Evolutionary conservation across 495 filamentous ascomycete species (phyloP), one percentile per base, ranked within the genome.

Genomic region (Hypoxylon lenormandii): DNA sequence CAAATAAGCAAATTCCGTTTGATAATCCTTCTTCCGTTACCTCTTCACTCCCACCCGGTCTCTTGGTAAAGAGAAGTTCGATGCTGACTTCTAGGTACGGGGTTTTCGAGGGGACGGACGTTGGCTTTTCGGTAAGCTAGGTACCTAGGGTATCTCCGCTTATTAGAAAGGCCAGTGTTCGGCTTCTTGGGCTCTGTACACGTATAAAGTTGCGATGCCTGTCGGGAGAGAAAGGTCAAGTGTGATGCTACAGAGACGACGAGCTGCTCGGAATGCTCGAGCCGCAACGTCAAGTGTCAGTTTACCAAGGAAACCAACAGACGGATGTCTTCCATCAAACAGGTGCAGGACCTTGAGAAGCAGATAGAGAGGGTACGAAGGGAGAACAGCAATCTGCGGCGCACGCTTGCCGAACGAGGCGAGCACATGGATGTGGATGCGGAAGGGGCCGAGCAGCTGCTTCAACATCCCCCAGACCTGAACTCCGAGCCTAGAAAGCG

Each of bases 251-350:
- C 95, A 51, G 95, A 98, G 69, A 97, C 92, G 38, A 86, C 90
- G 21, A 95, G 93, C 78, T 98, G 95, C 79, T 97, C 94, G 2
- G 95, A 98, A 80, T 98, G 95, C 80, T 91, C 91, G 12, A 97
- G 92, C 73, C 88, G 95, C 66, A 94, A 92, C 74, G 94, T 97
- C 49, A 96, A 95, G 75, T 98, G 95, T 74, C 94, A 97, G 77
- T 98, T 98, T 76, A 98, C 95, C 46, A 98, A 98, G 81, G 95
- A 98, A 78, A 98, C 95, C 18, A 98, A 98, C 78, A 88, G 96
- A 48, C 88, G 95, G 66, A 98, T 98, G 95, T 97, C 95, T 47
- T 97, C 94, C 12, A 97, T 98, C 77, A 98, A 98, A 88, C 95
- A 97, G 82, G 92, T 97, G 2, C 95, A 98, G 79, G 95, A 98